A percentile compares a stretch with the other conserved stretches of the same genome.
Evolutionary conservation across 2,329 filamentous ascomycete species (phyloP).

Genomic region (Fusarium sp.): DNA sequence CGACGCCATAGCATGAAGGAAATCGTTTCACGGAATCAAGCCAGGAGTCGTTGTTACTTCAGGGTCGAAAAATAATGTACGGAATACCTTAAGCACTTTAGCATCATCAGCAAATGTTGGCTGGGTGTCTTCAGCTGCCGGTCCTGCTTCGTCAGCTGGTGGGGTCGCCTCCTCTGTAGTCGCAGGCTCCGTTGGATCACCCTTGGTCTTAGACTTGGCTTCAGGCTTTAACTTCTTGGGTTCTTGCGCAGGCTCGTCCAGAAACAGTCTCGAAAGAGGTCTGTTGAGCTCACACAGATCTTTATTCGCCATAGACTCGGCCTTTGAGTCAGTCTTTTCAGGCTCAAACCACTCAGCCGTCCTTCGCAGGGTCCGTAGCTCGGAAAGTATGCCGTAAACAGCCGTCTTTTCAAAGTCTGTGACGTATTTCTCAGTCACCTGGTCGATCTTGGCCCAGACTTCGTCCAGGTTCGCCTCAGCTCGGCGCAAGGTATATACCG

Average conservation of each 20-base stretch:
- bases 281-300: neutral
- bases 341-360: neutral
- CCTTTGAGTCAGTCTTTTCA: neutral
- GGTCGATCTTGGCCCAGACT: neutral
- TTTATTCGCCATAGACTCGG: accelerated
- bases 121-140: neutral
- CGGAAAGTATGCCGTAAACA: neutral
- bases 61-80: slow-evolving; percentile 14
- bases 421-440: accelerated
- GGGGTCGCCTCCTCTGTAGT: accelerated
- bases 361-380: neutral
- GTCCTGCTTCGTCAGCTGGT: neutral
- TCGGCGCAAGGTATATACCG: neutral
- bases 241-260: neutral
- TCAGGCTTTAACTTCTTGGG: neutral
- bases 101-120: slow-evolving; percentile 2
- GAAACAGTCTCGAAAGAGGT: neutral
- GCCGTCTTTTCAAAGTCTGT: accelerated
- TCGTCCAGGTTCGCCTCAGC: slow-evolving; percentile 1
- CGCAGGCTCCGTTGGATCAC: neutral
- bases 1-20: neutral
- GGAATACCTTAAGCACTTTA: neutral
- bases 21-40: neutral
- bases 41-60: neutral
- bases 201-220: neutral